Percentiles rank a stretch among this genome's conserved stretches.
Evolutionary conservation across 2,329 filamentous ascomycete genomes (phyloP).

Genomic region (Neonectria magnoliae): DNA sequence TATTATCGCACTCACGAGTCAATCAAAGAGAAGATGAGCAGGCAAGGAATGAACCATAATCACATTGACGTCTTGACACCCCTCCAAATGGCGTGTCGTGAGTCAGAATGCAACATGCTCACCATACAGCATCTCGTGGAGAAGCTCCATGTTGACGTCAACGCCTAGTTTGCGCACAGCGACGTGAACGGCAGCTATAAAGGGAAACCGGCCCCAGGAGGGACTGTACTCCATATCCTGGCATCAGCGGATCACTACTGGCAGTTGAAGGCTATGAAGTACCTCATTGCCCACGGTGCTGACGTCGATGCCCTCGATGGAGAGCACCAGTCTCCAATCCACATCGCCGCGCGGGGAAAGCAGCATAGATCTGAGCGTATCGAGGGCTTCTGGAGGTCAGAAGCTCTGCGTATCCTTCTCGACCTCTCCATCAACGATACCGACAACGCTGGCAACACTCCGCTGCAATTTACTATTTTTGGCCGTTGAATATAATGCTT

Average conservation of each 20-base stretch:
- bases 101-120: conserved; percentile 21
- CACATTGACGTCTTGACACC: neutral
- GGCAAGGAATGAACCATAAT: neutral
- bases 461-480: too few species aligned
- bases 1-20: conserved; percentile 21
- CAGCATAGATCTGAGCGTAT: fast-evolving
- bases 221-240: conserved; percentile 31
- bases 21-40: neutral
- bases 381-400: conserved; percentile 16
- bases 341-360: conserved; percentile 18
- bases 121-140: conserved; percentile 28
- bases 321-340: conserved; percentile 26
- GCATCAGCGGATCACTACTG: conserved; percentile 29
- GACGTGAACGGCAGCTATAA: neutral
- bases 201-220: conserved; percentile 3
- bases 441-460: conserved; percentile 29
- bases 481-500: too few species aligned
- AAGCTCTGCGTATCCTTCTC: conserved; percentile 26
- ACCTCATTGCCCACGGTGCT: conserved; percentile 28
- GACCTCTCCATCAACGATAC: conserved; percentile 24
- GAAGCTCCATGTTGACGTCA: conserved; percentile 28
- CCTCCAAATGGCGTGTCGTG: conserved; percentile 21
- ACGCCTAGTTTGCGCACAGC: neutral
- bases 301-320: conserved; percentile 9
- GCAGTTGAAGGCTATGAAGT: conserved; percentile 30